phyloP scores from a whole-genome alignment of 176 grass and related monocot genomes.

The Musa beccarii region DNA sequence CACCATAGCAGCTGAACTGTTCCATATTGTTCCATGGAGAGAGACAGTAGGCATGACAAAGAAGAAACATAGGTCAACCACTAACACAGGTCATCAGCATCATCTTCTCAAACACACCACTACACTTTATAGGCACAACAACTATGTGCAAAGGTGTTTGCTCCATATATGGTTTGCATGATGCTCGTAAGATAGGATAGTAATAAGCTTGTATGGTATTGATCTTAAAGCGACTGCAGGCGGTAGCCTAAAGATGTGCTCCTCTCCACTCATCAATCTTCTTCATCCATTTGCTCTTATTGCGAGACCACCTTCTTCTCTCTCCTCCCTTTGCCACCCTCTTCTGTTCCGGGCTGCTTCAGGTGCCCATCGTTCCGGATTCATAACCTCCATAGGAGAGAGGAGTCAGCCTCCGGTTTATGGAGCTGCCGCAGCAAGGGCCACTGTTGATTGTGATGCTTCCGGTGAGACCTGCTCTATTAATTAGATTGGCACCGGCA shows the following conservation, averaged over 20 bases:
- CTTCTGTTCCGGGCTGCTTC: background rate
- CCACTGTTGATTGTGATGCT: slow-evolving; percentile 28
- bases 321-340: background rate
- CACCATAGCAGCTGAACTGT: no score
- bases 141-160: no score
- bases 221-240: no score
- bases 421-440: slow-evolving; percentile 26
- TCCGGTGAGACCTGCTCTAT: slow-evolving; percentile 33
- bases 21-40: no score
- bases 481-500: slow-evolving; percentile 18
- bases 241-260: slow-evolving; percentile 29
- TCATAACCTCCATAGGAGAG: background rate
- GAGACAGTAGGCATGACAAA: no score
- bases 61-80: no score
- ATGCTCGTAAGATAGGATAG: no score
- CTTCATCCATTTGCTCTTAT: slow-evolving; percentile 26
- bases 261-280: slow-evolving; percentile 31
- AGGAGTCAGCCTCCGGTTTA: slow-evolving; percentile 7
- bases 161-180: no score
- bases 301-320: slow-evolving; percentile 22
- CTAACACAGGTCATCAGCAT: no score
- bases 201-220: no score
- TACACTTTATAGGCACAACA: no score
- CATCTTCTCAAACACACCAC: no score
- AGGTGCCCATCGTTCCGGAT: background rate